Base-by-base conservation (phyloP, 139 green algal genomes). In the Chlamydomonas incerta region DNA sequence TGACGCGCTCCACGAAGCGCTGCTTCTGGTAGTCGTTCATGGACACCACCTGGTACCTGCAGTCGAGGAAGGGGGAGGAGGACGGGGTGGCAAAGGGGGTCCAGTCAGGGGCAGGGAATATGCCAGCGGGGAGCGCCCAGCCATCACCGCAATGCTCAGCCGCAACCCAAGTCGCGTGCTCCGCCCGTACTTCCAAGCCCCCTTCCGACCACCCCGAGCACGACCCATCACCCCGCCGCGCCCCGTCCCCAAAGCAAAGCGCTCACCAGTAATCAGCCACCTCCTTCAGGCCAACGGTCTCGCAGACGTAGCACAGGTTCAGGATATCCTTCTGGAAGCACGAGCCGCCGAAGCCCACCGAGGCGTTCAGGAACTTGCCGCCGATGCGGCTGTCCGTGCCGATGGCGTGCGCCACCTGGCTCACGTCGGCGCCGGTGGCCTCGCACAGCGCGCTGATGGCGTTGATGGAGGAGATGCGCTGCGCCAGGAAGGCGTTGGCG, bases 271-370 rank as follows among this genome's bases (percentile, higher is more conserved):
- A 99, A 46, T 98, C 92, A 2, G 97, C 96, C 35, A 99, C 97
- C 88, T 98, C 92, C 77, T 96, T 92, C 13, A 99, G 93, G 37
- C 97, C 97, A 10, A 97, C 91, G 10, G 88, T 96, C 90, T 99
- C 96, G 83, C 96, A 98, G 87, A 99, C 99, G 91, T 99, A 99
- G 69, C 94, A 94, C 91, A 95, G 81, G 94, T 99, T 99, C 41
- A 99, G 94, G 89, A 99, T 99, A 86, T 99, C 97, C 91, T 99
- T 99, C 92, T 99, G 98, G 94, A 99, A 99, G 95, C 98, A 99
- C 66, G 93, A 98, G 79, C 98, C 98, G 62, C 98, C 98, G 93
- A 99, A 99, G 81, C 98, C 98, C 1, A 99, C 98, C 55, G 90
- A 96, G 17, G 97, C 95, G 85, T 98, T 97, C 60, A 99, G 89